phyloP scores from a whole-genome alignment of 2,329 filamentous ascomycete species.

The Basipetospora chlamydospora region DNA sequence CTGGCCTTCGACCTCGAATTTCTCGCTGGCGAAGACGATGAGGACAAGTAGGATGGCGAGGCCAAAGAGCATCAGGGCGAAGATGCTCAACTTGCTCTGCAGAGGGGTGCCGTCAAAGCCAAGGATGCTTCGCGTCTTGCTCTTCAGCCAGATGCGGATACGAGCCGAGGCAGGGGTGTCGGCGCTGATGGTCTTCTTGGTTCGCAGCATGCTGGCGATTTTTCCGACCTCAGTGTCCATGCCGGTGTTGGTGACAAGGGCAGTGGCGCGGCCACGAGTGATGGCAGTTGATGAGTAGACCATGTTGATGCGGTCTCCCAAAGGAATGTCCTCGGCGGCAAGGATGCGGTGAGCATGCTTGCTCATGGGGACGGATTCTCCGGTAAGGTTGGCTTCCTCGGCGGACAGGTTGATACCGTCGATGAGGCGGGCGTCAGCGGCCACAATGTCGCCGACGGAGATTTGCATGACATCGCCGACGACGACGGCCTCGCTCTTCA shows the following conservation, averaged over 20 bases:
- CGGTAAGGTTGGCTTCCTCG: conserved; percentile 62
- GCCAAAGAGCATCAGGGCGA: conserved; percentile 67
- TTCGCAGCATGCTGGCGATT: conserved; percentile 56
- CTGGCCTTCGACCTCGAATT: conserved; percentile 37
- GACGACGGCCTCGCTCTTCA: conserved; percentile 44
- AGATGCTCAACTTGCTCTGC: conserved; percentile 72
- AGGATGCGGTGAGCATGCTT: conserved; percentile 47
- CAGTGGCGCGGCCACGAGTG: conserved; percentile 53
- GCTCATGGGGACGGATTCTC: conserved; percentile 55
- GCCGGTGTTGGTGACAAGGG: conserved; percentile 55
- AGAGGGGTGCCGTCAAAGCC: conserved; percentile 66
- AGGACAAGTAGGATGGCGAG: conserved; percentile 49
- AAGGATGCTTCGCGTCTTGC: conserved; percentile 37
- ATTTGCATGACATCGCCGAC: conserved; percentile 51
- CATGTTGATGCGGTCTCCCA: conserved; percentile 57
- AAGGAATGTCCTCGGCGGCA: conserved; percentile 36
- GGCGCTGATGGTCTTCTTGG: conserved; percentile 30
- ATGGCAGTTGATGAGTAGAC: conserved; percentile 60
- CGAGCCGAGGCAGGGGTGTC: conserved; percentile 25
- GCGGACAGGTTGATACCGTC: conserved; percentile 60
- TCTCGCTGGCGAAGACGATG: conserved; percentile 46
- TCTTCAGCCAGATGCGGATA: conserved; percentile 25
- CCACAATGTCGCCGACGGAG: conserved; percentile 52
- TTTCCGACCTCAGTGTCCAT: conserved; percentile 64
- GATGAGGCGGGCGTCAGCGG: conserved; percentile 51